These are phyloP conservation scores for Tricholomella constricta DNA, from an alignment of 768 basidiomycete species.

Conservation along the genomic window DNA sequence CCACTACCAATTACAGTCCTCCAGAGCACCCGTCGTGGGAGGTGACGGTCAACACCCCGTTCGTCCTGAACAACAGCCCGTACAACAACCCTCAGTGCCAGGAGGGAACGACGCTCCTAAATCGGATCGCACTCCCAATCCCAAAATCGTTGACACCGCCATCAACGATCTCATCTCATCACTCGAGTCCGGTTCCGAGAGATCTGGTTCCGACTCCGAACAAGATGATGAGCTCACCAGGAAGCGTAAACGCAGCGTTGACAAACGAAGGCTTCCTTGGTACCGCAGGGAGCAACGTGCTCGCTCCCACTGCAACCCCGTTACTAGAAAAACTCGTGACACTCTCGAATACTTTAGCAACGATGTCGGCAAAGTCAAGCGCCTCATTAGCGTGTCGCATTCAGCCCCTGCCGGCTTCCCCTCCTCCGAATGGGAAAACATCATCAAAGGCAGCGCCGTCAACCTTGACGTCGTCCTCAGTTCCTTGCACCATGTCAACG, in stretches of 20 bases:
- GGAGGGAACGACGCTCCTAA: no score
- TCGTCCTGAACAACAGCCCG: background rate
- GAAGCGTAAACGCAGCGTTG: background rate
- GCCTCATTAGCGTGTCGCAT: background rate
- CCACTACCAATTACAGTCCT: background rate
- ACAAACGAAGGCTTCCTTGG: background rate
- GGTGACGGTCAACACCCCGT: background rate
- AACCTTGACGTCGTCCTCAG: conserved; percentile 6
- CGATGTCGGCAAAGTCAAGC: background rate
- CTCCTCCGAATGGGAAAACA: conserved; percentile 2
- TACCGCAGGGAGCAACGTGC: background rate
- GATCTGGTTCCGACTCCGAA: background rate
- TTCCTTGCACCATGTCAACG: conserved; percentile 11
- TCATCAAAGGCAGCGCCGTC: background rate
- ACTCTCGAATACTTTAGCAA: background rate
- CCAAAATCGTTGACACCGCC: background rate
- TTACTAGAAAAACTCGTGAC: background rate
- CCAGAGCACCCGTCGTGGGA: no score
- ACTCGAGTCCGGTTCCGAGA: no score
- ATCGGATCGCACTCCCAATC: no score
- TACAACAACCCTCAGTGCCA: background rate
- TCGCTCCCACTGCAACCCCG: background rate
- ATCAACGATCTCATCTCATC: background rate
- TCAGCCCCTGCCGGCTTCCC: conserved; percentile 3
- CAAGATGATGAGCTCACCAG: background rate